Evolutionary conservation across 208 protist genomes (phyloP).

Genomic region (Jaenimonas drosophilae): DNA sequence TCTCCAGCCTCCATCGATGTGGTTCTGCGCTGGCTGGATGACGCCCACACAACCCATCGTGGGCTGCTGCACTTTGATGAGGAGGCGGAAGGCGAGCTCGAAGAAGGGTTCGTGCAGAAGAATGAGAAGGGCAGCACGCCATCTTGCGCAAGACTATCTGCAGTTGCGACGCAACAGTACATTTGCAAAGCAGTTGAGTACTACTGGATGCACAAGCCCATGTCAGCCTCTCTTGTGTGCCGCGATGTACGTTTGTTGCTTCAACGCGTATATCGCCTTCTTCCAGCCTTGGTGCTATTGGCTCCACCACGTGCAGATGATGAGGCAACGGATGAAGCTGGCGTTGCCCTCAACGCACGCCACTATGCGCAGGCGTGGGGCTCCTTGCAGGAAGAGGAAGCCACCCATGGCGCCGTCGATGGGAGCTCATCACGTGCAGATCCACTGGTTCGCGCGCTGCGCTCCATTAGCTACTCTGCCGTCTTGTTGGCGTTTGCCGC

Average conservation of each 20-base stretch:
- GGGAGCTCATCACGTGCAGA: background rate
- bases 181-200: slow-evolving; percentile 28
- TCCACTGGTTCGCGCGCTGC: slow-evolving; percentile 44
- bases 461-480: slow-evolving; percentile 47
- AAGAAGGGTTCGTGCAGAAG: no score
- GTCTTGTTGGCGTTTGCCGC: slow-evolving; percentile 67
- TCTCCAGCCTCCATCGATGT: slow-evolving; percentile 17
- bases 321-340: no score
- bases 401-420: background rate
- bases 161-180: slow-evolving; percentile 5
- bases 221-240: slow-evolving; percentile 51
- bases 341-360: slow-evolving; percentile 46
- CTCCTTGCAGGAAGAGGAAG: slow-evolving; percentile 6
- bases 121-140: no score
- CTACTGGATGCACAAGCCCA: slow-evolving; percentile 66
- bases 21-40: slow-evolving; percentile 34
- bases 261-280: slow-evolving; percentile 43
- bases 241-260: slow-evolving; percentile 49
- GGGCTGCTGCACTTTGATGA: background rate
- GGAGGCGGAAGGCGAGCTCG: background rate
- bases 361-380: slow-evolving; percentile 59
- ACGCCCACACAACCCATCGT: slow-evolving; percentile 10
- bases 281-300: slow-evolving; percentile 29
- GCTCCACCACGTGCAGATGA: background rate
- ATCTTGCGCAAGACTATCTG: slow-evolving; percentile 7